phyloP scores from a whole-genome alignment of 306 rosid species.

The Quercus agrifolia region DNA sequence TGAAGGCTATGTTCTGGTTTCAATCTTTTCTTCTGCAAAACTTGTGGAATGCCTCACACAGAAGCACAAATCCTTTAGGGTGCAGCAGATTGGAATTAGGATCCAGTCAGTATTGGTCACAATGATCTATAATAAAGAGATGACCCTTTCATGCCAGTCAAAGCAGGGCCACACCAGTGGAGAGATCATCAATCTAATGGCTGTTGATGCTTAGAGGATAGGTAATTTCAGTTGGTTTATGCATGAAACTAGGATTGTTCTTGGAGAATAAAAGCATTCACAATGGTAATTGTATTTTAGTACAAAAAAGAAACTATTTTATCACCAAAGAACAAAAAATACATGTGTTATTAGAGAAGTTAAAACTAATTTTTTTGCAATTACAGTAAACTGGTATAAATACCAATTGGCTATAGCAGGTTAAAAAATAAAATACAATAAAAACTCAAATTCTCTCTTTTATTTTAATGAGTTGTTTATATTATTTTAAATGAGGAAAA shows the following conservation, averaged over 20 bases:
- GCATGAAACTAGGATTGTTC: slow-evolving; percentile 8
- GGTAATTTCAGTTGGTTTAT: slow-evolving; percentile 36
- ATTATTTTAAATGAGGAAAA: no score
- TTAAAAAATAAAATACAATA: no score
- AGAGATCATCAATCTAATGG: slow-evolving; percentile 51
- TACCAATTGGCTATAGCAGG: no score
- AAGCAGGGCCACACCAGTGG: slow-evolving; percentile 44
- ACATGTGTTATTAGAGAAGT: no score
- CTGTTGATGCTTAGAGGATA: slow-evolving; percentile 48
- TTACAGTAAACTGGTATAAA: no score
- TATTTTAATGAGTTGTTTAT: no score
- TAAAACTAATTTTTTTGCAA: no score
- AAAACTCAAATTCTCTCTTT: no score
- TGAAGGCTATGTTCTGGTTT: slow-evolving; percentile 41
- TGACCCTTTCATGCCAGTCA: slow-evolving; percentile 53
- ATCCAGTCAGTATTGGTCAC: slow-evolving; percentile 34
- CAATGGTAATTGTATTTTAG: no score
- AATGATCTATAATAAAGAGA: slow-evolving; percentile 37
- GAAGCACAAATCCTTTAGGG: slow-evolving; percentile 41
- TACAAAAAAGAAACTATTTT: no score
- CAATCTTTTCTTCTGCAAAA: slow-evolving; percentile 43
- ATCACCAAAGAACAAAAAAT: no score
- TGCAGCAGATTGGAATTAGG: slow-evolving; percentile 34
- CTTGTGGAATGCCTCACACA: slow-evolving; percentile 40
- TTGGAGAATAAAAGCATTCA: not conserved